Conservation (phyloP, 2,329 filamentous ascomycete species). For the Aspergillus pseudonomiae region DNA sequence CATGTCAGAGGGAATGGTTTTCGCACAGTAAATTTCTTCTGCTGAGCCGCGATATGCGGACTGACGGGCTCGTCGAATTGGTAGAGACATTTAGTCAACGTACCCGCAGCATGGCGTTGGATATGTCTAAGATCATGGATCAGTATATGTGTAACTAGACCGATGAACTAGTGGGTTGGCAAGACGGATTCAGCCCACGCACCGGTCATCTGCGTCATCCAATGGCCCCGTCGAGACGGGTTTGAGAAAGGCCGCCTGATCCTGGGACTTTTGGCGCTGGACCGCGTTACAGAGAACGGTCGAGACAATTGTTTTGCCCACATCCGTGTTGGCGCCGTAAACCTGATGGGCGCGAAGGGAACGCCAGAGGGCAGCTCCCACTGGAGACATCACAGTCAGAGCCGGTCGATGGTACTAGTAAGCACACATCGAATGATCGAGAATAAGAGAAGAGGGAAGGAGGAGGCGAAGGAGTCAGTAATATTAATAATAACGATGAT, state of each 20-base stretch:
- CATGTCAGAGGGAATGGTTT: neutral
- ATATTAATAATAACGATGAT: neutral
- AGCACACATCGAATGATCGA: neutral
- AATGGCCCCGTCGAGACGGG: conserved; percentile 76
- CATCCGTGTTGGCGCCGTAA: conserved; percentile 81
- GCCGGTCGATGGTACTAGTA: neutral
- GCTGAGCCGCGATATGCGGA: conserved; percentile 71
- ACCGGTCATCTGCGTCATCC: conserved; percentile 72
- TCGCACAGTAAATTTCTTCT: conserved; percentile 45
- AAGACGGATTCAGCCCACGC: conserved; percentile 19
- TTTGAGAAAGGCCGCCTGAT: conserved; percentile 68
- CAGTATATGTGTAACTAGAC: neutral
- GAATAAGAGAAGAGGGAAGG: neutral
- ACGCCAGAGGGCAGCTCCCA: conserved; percentile 67
- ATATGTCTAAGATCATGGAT: conserved; percentile 57
- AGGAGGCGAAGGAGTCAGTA: neutral
- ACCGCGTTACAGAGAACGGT: conserved; percentile 71
- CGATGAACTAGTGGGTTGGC: no score
- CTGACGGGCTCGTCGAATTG: conserved; percentile 76
- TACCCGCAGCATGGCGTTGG: conserved; percentile 57
- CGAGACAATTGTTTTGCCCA: conserved; percentile 81
- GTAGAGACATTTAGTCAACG: conserved; percentile 65
- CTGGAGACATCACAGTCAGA: conserved; percentile 45
- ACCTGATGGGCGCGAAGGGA: conserved; percentile 72
- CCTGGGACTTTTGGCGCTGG: conserved; percentile 46